phyloP scores from a whole-genome alignment of 805 yeast species.

The Lachancea cidri region DNA sequence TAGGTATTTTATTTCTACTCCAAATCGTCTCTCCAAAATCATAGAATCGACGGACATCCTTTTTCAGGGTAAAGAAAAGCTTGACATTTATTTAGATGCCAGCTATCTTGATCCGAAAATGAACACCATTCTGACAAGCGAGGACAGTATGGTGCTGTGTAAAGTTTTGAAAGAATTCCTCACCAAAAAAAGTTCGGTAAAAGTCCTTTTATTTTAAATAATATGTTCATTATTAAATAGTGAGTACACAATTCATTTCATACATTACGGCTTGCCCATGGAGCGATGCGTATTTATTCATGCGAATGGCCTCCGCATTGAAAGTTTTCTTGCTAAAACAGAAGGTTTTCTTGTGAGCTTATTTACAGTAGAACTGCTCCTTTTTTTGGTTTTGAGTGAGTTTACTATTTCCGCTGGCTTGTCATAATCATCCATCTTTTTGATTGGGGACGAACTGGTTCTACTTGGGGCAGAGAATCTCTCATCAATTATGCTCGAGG shows the following conservation, averaged over 20 bases:
- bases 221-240: not conserved
- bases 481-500: conserved; percentile 5
- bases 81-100: conserved; percentile 33
- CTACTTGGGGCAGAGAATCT: not conserved
- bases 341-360: conserved; percentile 34
- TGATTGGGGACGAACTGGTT: conserved; percentile 6
- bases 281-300: too few relatives aligned
- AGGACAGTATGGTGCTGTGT: conserved; percentile 22
- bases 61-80: conserved; percentile 32
- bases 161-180: conserved; percentile 24
- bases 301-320: conserved; percentile 27
- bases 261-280: too few relatives aligned
- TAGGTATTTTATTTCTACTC: conserved; percentile 29
- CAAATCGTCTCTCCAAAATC: conserved; percentile 29
- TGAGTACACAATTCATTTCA: too few relatives aligned
- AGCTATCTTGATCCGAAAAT: conserved; percentile 30
- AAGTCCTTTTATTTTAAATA: conserved; percentile 25
- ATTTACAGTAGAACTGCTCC: conserved; percentile 29
- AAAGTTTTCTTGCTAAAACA: conserved; percentile 31
- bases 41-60: conserved; percentile 23
- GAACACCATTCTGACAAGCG: conserved; percentile 26
- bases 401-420: conserved; percentile 36
- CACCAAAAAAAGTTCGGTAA: conserved; percentile 32
- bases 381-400: conserved; percentile 31
- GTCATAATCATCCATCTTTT: conserved; percentile 36